Base-by-base conservation (phyloP, 2,329 filamentous ascomycete species). In the Diaporthe batatas region DNA sequence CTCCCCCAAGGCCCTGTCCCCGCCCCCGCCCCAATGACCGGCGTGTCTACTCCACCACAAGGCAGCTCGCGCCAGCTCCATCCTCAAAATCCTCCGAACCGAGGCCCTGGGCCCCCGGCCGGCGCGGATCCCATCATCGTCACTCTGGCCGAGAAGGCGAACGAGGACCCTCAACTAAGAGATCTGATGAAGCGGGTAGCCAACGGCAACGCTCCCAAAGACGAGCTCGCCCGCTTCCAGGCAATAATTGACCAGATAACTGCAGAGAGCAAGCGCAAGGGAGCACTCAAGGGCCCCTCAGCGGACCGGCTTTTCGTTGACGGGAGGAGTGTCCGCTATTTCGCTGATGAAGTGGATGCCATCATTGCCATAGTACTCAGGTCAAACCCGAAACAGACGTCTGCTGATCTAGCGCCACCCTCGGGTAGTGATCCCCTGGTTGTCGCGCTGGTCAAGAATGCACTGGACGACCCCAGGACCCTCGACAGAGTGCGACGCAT, bases 141-240 rank as follows among this genome's bases (percentile, higher is more conserved):
- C 67, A 91, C 93, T 75, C 84, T 96, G 34, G 94, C 94, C 0
- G 92, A 94, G 77, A 90, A 90, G 75, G 94, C 94, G 8, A 93
- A 92, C 0, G 90, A 89, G 34, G 92, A 96, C 79, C 88, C 91
- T 0, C 87, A 92, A 71, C 84, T 96, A 12, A 91, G 94, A 72
- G 91, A 92, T 47, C 85, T 96, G 0, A 96, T 96, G 94, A 94
- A 94, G 80, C 90, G 93, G 69, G 94, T 96, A 0, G 94, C 94
- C 0, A 91, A 91, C 36, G 93, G 93, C 1, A 88, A 92, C 76
- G 94, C 94, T 0, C 90, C 89, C 16, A 88, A 90, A 49, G 88
- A 91, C 18, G 93, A 96, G 79, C 83, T 96, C 16, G 90, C 90
- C 59, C 89, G 91, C 75, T 96, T 96, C 77, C 94, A 96, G 79